These are phyloP conservation scores for Gossypium schwendimanii DNA, from an alignment of 441 rosid species.

Conservation along the genomic window DNA sequence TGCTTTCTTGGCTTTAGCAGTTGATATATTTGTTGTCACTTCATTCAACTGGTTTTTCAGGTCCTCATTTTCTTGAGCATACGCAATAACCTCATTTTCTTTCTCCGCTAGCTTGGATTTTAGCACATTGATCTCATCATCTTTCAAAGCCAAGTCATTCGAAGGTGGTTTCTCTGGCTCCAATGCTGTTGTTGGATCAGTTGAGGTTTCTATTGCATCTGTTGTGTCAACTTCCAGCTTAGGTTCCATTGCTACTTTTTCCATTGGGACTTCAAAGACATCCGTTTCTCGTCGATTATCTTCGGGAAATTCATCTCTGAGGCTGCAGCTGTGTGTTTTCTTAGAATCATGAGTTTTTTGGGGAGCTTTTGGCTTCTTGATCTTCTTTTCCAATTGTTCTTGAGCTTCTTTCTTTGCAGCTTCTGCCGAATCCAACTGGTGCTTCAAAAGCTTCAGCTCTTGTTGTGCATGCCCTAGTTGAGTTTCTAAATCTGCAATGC, in stretches of 20 bases:
- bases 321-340: conserved; percentile 12
- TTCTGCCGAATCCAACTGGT: conserved; percentile 71
- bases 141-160: conserved; percentile 33
- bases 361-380: conserved; percentile 30
- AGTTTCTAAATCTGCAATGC: conserved; percentile 78
- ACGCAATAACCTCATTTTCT: conserved; percentile 43
- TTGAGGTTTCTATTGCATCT: conserved; percentile 12
- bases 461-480: conserved; percentile 91
- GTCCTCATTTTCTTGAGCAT: conserved; percentile 41
- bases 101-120: conserved; percentile 51
- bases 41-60: conserved; percentile 52
- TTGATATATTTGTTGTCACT: conserved; percentile 30
- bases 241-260: conserved; percentile 32
- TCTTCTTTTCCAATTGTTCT: conserved; percentile 48
- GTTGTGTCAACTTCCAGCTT: conserved; percentile 16
- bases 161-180: conserved; percentile 25
- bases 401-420: conserved; percentile 80
- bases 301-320: conserved; percentile 32
- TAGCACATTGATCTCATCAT: conserved; percentile 48
- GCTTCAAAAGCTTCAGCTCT: conserved; percentile 68
- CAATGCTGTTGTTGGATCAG: conserved; percentile 11
- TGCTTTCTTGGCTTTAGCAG: conserved; percentile 42
- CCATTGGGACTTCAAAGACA: conserved; percentile 58
- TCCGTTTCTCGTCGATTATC: conserved; percentile 49
- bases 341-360: conserved; percentile 16